These are phyloP conservation scores for Phaeodactylum tricornutum DNA, from an alignment of 108 stramenopile species.

Conservation along the genomic window DNA sequence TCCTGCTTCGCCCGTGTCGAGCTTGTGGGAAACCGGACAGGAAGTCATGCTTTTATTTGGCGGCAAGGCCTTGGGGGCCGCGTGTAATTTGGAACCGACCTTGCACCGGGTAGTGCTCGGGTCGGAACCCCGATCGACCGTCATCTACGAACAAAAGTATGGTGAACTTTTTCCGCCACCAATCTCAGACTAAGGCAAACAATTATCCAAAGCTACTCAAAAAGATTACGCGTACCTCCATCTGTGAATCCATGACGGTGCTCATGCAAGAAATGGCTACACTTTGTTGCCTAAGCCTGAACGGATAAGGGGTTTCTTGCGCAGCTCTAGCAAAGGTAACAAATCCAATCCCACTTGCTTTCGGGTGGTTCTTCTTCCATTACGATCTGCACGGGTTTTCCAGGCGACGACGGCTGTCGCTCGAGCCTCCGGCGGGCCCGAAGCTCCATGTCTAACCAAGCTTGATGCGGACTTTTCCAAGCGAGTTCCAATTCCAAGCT, in stretches of 20 bases:
- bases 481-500: too few relatives aligned
- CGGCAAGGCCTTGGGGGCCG: slow-evolving; percentile 7
- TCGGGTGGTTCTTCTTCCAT: too few relatives aligned
- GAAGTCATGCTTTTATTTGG: slow-evolving; percentile 9
- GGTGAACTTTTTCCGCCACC: slow-evolving; percentile 5
- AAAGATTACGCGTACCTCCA: neutral
- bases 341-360: too few relatives aligned
- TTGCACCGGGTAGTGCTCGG: slow-evolving; percentile 9
- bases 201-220: neutral
- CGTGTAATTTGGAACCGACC: neutral
- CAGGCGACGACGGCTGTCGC: too few relatives aligned
- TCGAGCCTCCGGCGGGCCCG: too few relatives aligned
- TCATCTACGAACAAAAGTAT: slow-evolving; percentile 20
- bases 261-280: neutral
- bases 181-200: neutral
- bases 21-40: neutral
- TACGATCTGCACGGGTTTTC: too few relatives aligned
- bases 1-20: slow-evolving; percentile 6
- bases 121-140: neutral
- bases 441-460: too few relatives aligned
- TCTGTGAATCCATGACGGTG: neutral
- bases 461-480: too few relatives aligned
- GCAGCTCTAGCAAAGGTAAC: too few relatives aligned
- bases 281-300: neutral
- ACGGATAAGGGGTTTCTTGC: too few relatives aligned